Base-by-base conservation (phyloP, 2,329 filamentous ascomycete genomes). In the Massarina eburnea region DNA sequence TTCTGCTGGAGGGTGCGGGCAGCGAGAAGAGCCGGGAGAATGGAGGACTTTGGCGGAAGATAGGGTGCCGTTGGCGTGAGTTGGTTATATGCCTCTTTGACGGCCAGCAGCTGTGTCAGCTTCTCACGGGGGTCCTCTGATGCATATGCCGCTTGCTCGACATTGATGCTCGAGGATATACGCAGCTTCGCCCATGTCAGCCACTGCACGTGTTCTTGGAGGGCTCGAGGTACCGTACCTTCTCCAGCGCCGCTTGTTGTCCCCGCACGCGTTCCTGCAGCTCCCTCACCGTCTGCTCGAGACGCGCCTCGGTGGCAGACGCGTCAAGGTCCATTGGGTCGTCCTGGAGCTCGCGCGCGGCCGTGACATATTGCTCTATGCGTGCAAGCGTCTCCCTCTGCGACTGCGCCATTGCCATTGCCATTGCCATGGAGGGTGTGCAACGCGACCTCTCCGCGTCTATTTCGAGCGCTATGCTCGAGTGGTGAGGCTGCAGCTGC, bases 21-120 rank as follows among this genome's bases (percentile, higher is more conserved):
- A 5, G 89, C 88, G 32, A 94, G 66, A 4, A 95, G 74, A 6
- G 84, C 82, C 3, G 88, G 87, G 6, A 94, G 70, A 5, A 85
- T 76, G 17, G 89, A 92, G 39, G 79, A 81, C 8, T 81, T 73
- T 19, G 78, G 75, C 2, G 89, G 88, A 18, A 92, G 72, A 55
- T 83, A 82, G 8, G 86, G 84, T 41, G 84, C 78, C 12, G 79
- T 76, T 34, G 79, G 73, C 10, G 82, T 78, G 37, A 90, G 73
- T 14, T 79, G 77, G 41, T 82, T 78, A 58, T 91, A 89, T 3
- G 86, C 87, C 39, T 76, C 72, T 57, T 81, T 84, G 61, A 91
- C 73, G 32, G 72, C 64, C 40, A 70, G 68, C 20, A 80, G 70
- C 62, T 83, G 79, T 44, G 59, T 60, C 10, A 73, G 58, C 41